Evolutionary conservation across 306 rosid genomes (phyloP), one percentile per base, ranked within the genome.

Genomic region (Cicer arietinum): DNA sequence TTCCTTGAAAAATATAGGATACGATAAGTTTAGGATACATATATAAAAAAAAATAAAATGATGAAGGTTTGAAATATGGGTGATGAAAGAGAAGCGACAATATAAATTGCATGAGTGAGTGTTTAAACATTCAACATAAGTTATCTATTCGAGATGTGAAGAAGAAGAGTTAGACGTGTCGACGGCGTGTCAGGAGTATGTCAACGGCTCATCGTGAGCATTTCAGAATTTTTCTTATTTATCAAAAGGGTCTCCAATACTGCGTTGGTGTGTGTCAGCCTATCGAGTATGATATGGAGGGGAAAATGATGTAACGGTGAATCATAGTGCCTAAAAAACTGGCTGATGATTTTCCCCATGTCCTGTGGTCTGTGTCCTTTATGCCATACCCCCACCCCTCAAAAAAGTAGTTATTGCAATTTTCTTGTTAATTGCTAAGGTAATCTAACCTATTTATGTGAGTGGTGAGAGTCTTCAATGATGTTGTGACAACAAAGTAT

Each of bases 91-190:
- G 48, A 63, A 40, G 22, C 1, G 8, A 7, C 42, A 50, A 64
- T 42, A 64, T 64, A 41, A 64, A 64, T 42, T 64, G 69, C 51
- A 64, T 41, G 51, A 64, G 69, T 41, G 37, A 44, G 69, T 16
- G 16, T 17, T 41, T 41, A 10, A 64, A 58, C 64, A 58, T 25
- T n/a, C 7, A 3, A 63, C 48, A 64, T 41, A 41, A 16, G 14
- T 41, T 64, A 41, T 64, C 35, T 14, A 64, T 51, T 12, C 41
- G 30, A 39, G 25, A 41, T 63, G 35, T 16, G 47, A 63, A 13
- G 17, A 54, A 18, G 0, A 20, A 56, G 39, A 10, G 10, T 10
- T 41, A 58, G 1, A 58, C 2, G 16, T 25, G 30, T 25, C 0
- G 60, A 12, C 9, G 4, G 7, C 5, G 1, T 6, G 16, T 30